Evolutionary conservation across 306 rosid genomes (phyloP).

Genomic region (Sindora glabra): DNA sequence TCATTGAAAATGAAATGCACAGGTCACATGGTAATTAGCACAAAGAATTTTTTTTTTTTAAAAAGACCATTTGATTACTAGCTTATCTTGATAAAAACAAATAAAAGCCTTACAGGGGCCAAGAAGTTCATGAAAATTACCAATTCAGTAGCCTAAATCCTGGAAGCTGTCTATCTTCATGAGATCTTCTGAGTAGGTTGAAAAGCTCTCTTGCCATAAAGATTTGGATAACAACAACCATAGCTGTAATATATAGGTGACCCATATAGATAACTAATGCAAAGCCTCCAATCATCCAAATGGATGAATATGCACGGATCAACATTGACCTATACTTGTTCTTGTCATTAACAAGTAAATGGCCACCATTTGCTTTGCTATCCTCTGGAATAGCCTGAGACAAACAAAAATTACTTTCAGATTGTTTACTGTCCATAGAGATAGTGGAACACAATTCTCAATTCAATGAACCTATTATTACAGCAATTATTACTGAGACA

Average conservation of each 20-base stretch:
- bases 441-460: background rate
- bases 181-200: constrained; percentile 82
- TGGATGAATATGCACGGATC: constrained; percentile 75
- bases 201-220: constrained; percentile 92
- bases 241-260: constrained; percentile 86
- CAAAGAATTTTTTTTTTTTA: background rate
- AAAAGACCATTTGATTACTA: background rate
- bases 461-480: background rate
- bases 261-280: constrained; percentile 71
- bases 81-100: constrained; percentile 10
- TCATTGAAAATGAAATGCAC: background rate
- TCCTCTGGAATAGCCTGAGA: constrained; percentile 57
- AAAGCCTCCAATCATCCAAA: constrained; percentile 99
- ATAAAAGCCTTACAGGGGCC: background rate
- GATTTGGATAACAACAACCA: constrained; percentile 94
- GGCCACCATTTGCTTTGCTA: constrained; percentile 55
- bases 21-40: background rate
- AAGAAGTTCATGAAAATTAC: constrained; percentile 26
- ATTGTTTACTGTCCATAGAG: background rate
- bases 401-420: constrained; percentile 7
- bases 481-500: no score
- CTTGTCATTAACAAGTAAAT: constrained; percentile 71
- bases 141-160: constrained; percentile 96
- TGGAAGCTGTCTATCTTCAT: constrained; percentile 83
- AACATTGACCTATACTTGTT: constrained; percentile 86